Conservation (phyloP, 176 grass and related monocot genomes). For the Juncus inflexus region DNA sequence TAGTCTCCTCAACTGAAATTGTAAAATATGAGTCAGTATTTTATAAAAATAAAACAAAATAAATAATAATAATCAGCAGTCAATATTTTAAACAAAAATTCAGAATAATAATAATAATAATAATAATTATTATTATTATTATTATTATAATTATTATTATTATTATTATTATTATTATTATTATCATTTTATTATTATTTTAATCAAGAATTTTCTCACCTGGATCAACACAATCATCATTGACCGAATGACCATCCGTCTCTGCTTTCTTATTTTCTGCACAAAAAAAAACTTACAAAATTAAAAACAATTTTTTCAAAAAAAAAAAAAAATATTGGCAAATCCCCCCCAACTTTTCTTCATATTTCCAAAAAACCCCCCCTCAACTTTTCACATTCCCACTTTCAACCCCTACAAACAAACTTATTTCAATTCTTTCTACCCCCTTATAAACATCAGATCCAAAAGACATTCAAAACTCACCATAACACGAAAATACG, state of each 20-base stretch:
- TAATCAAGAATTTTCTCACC: slow-evolving; percentile 13
- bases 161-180: slow-evolving; percentile 9
- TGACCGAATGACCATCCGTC: slow-evolving; percentile 68
- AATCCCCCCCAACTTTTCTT: not conserved
- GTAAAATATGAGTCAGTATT: not conserved
- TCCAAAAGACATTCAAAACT: slow-evolving; percentile 29
- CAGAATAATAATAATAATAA: slow-evolving; percentile 1
- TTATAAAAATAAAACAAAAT: not conserved
- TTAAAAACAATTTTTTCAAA: slow-evolving; percentile 12
- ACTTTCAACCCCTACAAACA: no score
- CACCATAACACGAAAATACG: slow-evolving; percentile 90
- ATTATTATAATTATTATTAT: slow-evolving; percentile 6
- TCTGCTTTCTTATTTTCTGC: slow-evolving; percentile 67
- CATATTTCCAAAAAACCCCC: not conserved
- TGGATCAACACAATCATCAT: slow-evolving; percentile 37
- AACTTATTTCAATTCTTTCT: no score
- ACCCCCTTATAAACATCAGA: slow-evolving; percentile 3
- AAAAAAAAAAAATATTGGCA: not conserved
- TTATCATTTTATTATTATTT: not conserved
- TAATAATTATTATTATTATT: slow-evolving; percentile 3
- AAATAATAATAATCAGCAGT: not conserved
- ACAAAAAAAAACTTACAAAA: slow-evolving; percentile 5
- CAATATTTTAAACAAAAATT: slow-evolving; percentile 17
- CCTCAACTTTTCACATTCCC: not conserved
- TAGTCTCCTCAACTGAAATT: slow-evolving; percentile 58